These are phyloP conservation scores for Trichomonascaceae sp. DNA, from an alignment of 1,139 yeast genomes.

Conservation along the genomic window DNA sequence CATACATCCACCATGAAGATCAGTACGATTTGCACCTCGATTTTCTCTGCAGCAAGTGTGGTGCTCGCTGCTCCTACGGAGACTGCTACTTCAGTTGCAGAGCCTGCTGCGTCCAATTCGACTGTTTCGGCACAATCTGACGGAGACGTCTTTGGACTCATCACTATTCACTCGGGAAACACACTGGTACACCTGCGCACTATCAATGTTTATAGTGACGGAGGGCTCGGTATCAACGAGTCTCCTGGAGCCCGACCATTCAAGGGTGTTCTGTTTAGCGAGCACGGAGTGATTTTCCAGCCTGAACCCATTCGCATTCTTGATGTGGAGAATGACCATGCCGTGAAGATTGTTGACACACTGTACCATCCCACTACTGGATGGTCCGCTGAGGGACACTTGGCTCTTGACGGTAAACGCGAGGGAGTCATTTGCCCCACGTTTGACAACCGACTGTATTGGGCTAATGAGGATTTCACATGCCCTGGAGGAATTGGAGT, in stretches of 20 bases:
- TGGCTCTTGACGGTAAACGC: conserved; percentile 6
- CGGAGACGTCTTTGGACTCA: conserved; percentile 19
- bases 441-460: conserved; percentile 7
- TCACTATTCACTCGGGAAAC: conserved; percentile 10
- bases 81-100: no score
- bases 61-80: no score
- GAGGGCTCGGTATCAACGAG: conserved; percentile 11
- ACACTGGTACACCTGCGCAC: conserved; percentile 10
- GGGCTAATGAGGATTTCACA: conserved; percentile 8
- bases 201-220: conserved; percentile 15
- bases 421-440: conserved; percentile 9
- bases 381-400: conserved; percentile 9
- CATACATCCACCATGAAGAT: no score
- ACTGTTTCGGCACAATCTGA: conserved; percentile 4
- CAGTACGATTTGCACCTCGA: no score
- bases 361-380: conserved; percentile 12
- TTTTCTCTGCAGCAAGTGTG: no score
- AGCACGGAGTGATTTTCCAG: conserved; percentile 16
- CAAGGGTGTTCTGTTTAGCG: conserved; percentile 15
- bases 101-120: no score
- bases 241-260: conserved; percentile 12
- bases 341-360: conserved; percentile 8
- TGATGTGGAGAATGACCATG: conserved; percentile 11
- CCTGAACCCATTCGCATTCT: conserved; percentile 17
- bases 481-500: conserved; percentile 7